A percentile compares a stretch with the other conserved stretches of the same genome.
Conservation (phyloP, 805 yeast genomes). For the Wickerhamiella shivajii region DNA sequence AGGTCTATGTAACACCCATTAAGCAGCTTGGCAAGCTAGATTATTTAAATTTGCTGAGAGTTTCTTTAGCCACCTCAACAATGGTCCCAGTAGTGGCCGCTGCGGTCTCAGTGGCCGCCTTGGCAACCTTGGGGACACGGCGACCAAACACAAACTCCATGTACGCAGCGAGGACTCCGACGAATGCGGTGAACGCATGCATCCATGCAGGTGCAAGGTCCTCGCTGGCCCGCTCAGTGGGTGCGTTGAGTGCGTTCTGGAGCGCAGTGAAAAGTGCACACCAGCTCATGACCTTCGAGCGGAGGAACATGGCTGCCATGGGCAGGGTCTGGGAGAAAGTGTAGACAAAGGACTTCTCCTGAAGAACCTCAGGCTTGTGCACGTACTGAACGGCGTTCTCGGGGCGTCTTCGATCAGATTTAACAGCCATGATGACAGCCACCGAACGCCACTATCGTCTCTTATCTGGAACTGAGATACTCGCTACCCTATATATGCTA, state of each 20-base stretch:
- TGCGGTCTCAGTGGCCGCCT: slow-evolving; percentile 7
- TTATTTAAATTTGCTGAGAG: slow-evolving; percentile 1
- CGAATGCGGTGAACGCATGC: slow-evolving; percentile 19
- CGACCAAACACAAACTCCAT: slow-evolving; percentile 25
- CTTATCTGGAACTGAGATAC: too few species aligned
- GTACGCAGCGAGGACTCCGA: slow-evolving; percentile 23
- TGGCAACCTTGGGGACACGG: slow-evolving; percentile 8
- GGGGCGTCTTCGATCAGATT: slow-evolving; percentile 17
- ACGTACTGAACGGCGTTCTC: slow-evolving; percentile 24
- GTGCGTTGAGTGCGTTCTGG: slow-evolving; percentile 24
- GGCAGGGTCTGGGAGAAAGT: slow-evolving; percentile 23
- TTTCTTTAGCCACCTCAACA: slow-evolving; percentile 2
- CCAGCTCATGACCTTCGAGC: slow-evolving; percentile 27
- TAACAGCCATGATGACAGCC: too few species aligned
- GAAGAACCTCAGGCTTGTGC: slow-evolving; percentile 16
- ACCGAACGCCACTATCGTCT: too few species aligned
- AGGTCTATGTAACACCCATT: too few species aligned
- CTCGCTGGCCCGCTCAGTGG: slow-evolving; percentile 14
- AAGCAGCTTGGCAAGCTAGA: too few species aligned
- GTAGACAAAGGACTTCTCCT: slow-evolving; percentile 12
- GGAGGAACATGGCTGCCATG: slow-evolving; percentile 27
- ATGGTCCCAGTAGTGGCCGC: slow-evolving; percentile 1
- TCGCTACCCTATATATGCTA: too few species aligned
- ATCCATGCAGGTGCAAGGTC: slow-evolving; percentile 22
- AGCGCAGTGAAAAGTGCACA: slow-evolving; percentile 25